These are phyloP conservation scores for Tetracentron sinense DNA, from an alignment of 164 flowering plant genomes.

Conservation along the genomic window DNA sequence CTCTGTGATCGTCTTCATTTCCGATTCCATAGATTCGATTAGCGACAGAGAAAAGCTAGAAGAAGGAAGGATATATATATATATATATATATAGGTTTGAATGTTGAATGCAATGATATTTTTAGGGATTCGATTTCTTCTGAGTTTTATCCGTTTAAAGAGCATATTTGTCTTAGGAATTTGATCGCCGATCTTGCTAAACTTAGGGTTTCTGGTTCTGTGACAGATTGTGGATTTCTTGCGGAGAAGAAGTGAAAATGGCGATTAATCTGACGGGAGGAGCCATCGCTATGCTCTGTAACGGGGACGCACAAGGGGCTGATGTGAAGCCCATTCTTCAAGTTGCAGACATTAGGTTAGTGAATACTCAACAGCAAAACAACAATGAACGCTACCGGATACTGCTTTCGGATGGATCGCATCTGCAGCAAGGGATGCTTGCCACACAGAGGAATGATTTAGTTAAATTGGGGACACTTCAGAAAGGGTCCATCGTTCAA, in stretches of 20 bases:
- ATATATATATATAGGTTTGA: too few species aligned
- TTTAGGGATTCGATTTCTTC: too few species aligned
- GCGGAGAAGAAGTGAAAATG: slow-evolving; percentile 11
- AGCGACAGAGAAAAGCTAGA: neutral
- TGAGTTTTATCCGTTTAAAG: neutral
- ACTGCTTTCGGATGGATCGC: slow-evolving; percentile 7
- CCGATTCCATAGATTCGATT: too few species aligned
- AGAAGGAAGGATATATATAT: neutral
- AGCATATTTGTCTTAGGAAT: neutral
- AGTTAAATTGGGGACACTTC: slow-evolving; percentile 2
- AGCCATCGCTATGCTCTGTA: slow-evolving; percentile 34
- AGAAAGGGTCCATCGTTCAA: slow-evolving; percentile 3
- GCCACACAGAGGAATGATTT: slow-evolving; percentile 3
- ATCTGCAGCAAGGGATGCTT: slow-evolving; percentile 7
- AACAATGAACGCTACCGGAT: slow-evolving; percentile 6
- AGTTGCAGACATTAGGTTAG: slow-evolving; percentile 41
- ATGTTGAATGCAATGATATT: too few species aligned
- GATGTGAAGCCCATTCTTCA: slow-evolving; percentile 54
- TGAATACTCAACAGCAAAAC: slow-evolving; percentile 30
- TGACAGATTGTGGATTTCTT: neutral
- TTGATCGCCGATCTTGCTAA: neutral
- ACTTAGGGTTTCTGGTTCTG: neutral
- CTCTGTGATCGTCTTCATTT: neutral
- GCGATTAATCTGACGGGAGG: slow-evolving; percentile 45
- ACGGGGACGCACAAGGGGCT: slow-evolving; percentile 18